Base-by-base conservation (phyloP, 495 filamentous ascomycete species). In the Lophiostoma macrostomum region DNA sequence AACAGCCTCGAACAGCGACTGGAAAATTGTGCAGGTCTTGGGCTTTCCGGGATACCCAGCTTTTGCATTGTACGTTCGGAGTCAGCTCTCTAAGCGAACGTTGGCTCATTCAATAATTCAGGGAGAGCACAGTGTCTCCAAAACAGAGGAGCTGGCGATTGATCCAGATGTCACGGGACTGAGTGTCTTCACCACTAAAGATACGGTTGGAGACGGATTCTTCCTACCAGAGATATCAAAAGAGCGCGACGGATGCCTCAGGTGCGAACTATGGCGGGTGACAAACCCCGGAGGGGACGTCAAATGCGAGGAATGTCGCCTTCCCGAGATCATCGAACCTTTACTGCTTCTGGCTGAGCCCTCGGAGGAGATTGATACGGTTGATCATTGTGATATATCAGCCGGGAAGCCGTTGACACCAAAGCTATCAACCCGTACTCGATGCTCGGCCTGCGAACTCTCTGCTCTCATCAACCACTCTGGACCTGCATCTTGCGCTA, bases 371-470 rank as follows among this genome's bases (percentile, higher is more conserved):
- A 32, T 3, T 5, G 24, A 30, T 13, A 20, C 28, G 23, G 41
- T 32, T 7, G 7, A 32, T n/a, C 7, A 32, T n/a, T 32, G 29
- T n/a, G n/a, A 32, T n/a, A 7, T 7, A 7, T 4, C 16, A 46
- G 19, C 38, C 4, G 27, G 43, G 13, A n/a, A 31, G 25, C 11
- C 11, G 1, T 23, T 25, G 40, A 50, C 3, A 41, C 27, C 8
- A 31, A 58, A 22, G 27, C 12, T 1, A n/a, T 30, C 12, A 2
- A 18, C 23, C 32, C 11, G 11, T n/a, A 23, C 55, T 12, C 58
- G 58, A 19, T 62, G 58, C 38, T 57, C 58, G 13, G 58, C 58
- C 7, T 62, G 58, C 42, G 58, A 62, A 44, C 29, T 62, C n/a
- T 40, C 58, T 0, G 39, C 48, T 14, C 37, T 62, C 5, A 57